Evolutionary conservation across 148 eudicot genomes (phyloP).

Genomic region (Camellia lanceoleosa): DNA sequence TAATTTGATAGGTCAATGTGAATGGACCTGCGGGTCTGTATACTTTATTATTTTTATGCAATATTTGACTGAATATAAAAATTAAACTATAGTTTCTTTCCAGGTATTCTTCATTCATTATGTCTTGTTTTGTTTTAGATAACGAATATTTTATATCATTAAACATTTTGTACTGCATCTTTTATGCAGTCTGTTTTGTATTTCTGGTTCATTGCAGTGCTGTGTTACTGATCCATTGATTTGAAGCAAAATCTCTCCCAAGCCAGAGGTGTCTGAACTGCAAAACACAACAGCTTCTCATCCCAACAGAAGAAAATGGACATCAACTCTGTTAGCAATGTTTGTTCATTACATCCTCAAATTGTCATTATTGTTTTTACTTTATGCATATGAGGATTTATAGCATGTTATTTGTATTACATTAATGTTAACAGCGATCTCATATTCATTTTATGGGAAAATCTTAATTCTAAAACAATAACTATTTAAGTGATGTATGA

Average conservation of each 20-base stretch:
- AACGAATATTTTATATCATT: no score
- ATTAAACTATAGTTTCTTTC: no score
- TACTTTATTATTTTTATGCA: no score
- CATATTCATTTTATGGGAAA: neutral
- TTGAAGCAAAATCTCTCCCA: slow-evolving; percentile 58
- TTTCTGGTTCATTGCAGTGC: slow-evolving; percentile 40
- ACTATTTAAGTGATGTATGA: neutral
- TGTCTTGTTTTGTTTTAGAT: no score
- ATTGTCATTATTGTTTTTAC: neutral
- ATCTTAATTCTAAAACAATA: neutral
- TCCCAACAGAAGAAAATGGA: slow-evolving; percentile 11
- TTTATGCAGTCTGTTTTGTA: neutral
- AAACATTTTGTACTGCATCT: neutral
- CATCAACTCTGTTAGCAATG: slow-evolving; percentile 1
- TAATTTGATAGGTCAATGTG: no score
- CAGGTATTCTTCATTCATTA: no score
- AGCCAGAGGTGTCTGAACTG: slow-evolving; percentile 52
- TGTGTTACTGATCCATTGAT: slow-evolving; percentile 43
- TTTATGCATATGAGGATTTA: neutral
- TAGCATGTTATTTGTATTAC: slow-evolving; percentile 2
- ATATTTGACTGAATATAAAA: no score
- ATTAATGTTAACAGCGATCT: neutral
- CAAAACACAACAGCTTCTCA: slow-evolving; percentile 8
- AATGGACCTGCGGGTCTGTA: no score
- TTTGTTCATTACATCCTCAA: slow-evolving; percentile 13